Evolutionary conservation across 345 rosid species (phyloP).

Genomic region (Gossypium mustelinum): DNA sequence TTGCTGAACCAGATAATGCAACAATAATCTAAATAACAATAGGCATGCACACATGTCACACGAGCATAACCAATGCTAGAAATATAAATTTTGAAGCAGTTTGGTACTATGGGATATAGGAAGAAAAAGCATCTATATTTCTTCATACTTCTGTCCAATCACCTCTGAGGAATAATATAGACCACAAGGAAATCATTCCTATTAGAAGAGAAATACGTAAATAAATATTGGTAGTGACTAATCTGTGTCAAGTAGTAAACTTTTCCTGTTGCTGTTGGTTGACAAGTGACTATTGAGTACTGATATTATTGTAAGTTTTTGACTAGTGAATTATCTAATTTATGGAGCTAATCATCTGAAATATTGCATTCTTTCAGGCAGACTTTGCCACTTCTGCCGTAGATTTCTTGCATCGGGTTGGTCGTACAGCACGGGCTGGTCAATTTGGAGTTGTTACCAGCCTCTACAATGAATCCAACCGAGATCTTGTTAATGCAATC

Average conservation of each 20-base stretch:
- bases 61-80: background rate
- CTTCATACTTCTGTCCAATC: background rate
- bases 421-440: conserved; percentile 97
- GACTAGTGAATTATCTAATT: background rate
- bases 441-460: conserved; percentile 86
- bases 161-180: background rate
- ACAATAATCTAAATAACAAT: background rate
- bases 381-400: conserved; percentile 93
- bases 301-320: background rate
- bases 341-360: conserved; percentile 6
- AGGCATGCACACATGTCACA: background rate
- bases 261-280: background rate
- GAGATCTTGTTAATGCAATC: conserved; percentile 79
- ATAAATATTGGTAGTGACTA: background rate
- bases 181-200: background rate
- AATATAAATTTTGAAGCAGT: background rate
- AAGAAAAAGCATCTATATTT: background rate
- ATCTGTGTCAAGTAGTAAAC: background rate
- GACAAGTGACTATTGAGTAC: background rate
- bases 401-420: conserved; percentile 91
- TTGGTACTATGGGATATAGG: background rate
- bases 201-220: background rate
- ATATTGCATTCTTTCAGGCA: conserved; percentile 59
- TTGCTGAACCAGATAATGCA: background rate
- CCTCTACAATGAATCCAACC: conserved; percentile 71